Conservation (phyloP, 768 basidiomycete species). For the Glaciozyma antarctica region DNA sequence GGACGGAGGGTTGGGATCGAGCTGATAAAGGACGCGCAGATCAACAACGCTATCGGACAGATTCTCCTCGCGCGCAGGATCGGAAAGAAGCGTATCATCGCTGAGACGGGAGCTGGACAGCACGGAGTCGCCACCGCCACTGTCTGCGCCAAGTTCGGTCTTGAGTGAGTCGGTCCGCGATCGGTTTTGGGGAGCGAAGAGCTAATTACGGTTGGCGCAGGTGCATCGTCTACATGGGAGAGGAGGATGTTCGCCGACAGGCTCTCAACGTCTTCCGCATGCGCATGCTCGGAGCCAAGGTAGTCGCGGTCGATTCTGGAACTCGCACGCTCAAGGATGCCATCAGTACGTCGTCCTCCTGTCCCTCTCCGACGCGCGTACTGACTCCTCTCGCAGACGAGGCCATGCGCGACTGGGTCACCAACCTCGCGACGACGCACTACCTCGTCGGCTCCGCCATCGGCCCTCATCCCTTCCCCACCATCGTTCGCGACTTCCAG, state of each 20-base stretch:
- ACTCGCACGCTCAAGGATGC: constrained; percentile 95
- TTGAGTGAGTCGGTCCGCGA: constrained; percentile 48
- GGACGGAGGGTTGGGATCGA: neutral
- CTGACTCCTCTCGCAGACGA: constrained; percentile 49
- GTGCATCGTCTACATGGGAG: constrained; percentile 95
- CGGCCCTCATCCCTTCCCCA: constrained; percentile 97
- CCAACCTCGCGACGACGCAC: constrained; percentile 84
- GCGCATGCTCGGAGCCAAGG: constrained; percentile 91
- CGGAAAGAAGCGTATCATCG: constrained; percentile 94
- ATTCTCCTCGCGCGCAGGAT: constrained; percentile 86
- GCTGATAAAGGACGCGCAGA: constrained; percentile 38
- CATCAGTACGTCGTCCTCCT: constrained; percentile 47
- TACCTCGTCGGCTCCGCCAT: constrained; percentile 96
- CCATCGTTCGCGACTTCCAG: constrained; percentile 97
- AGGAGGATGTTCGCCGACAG: constrained; percentile 91
- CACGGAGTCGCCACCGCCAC: constrained; percentile 99
- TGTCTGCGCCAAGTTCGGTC: constrained; percentile 88
- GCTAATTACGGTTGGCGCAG: neutral
- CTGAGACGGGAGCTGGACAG: constrained; percentile 97
- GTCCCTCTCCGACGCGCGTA: neutral
- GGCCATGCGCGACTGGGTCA: constrained; percentile 97
- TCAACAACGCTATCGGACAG: constrained; percentile 96
- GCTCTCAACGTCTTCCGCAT: constrained; percentile 97
- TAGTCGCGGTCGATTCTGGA: constrained; percentile 85
- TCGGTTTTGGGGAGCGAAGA: neutral